Evolutionary conservation across 1,139 yeast genomes (phyloP).

Genomic region (Casaregolazyma suthepensis): DNA sequence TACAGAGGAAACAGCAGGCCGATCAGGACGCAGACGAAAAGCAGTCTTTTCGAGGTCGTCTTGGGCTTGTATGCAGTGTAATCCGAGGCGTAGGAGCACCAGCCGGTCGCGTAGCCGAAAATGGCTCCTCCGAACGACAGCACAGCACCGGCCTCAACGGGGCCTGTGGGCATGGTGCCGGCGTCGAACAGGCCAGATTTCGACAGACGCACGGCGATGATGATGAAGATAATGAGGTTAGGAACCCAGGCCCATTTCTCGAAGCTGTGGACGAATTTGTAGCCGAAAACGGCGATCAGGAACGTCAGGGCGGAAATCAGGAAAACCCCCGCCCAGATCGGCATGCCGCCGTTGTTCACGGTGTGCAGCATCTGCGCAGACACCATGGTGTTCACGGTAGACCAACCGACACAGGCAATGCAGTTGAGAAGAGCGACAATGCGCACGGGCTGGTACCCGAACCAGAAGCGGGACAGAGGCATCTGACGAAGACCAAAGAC

Average conservation of each 20-base stretch:
- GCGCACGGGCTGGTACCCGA: slow-evolving; percentile 71
- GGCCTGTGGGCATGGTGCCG: slow-evolving; percentile 40
- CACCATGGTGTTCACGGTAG: slow-evolving; percentile 86
- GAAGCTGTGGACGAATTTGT: slow-evolving; percentile 70
- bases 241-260: slow-evolving; percentile 92
- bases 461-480: slow-evolving; percentile 69
- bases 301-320: slow-evolving; percentile 65
- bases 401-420: slow-evolving; percentile 93
- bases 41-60: slow-evolving; percentile 49
- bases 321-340: slow-evolving; percentile 89
- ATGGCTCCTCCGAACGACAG: slow-evolving; percentile 80
- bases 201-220: slow-evolving; percentile 70
- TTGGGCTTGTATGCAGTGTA: slow-evolving; percentile 81
- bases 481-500: slow-evolving; percentile 84
- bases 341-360: slow-evolving; percentile 60
- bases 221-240: slow-evolving; percentile 61
- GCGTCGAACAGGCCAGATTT: slow-evolving; percentile 55
- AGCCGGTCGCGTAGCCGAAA: slow-evolving; percentile 90
- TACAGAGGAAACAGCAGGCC: slow-evolving; percentile 66
- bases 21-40: slow-evolving; percentile 55
- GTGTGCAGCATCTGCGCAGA: slow-evolving; percentile 80
- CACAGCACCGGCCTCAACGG: slow-evolving; percentile 62
- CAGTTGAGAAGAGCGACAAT: slow-evolving; percentile 72
- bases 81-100: slow-evolving; percentile 92
- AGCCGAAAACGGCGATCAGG: slow-evolving; percentile 78